A percentile compares a stretch with the other conserved stretches of the same genome.
These are phyloP conservation scores for Lentinula edodes DNA, from an alignment of 768 basidiomycete genomes.

Conservation along the genomic window DNA sequence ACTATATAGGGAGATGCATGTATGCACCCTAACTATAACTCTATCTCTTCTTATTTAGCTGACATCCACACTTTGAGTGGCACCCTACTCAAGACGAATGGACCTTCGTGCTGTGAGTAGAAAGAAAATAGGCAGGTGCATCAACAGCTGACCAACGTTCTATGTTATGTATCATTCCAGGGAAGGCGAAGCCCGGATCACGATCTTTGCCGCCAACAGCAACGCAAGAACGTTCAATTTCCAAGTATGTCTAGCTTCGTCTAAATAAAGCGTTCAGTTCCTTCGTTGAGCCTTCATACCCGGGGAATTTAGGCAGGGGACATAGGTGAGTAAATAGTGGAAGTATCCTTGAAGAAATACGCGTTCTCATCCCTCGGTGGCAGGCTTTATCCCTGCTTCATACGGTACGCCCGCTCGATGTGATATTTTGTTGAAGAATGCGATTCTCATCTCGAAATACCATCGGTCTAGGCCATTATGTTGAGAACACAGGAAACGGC, in stretches of 20 bases:
- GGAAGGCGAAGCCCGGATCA: conserved; percentile 49
- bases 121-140: background rate
- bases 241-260: conserved; percentile 37
- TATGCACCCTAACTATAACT: conserved; percentile 17
- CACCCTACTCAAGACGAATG: conserved; percentile 51
- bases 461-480: conserved; percentile 33
- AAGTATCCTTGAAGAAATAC: background rate
- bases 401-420: conserved; percentile 31
- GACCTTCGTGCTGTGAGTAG: conserved; percentile 49
- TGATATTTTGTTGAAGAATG: background rate
- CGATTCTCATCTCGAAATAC: background rate
- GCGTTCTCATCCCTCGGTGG: background rate
- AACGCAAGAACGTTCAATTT: conserved; percentile 59
- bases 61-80: conserved; percentile 39
- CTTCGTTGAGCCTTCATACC: background rate
- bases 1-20: conserved; percentile 46
- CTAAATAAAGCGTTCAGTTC: background rate
- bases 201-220: conserved; percentile 48
- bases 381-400: conserved; percentile 52
- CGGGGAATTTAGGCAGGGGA: conserved; percentile 14
- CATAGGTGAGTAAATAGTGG: conserved; percentile 10
- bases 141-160: background rate
- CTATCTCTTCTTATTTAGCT: background rate
- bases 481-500: conserved; percentile 49
- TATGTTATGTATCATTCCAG: conserved; percentile 21